phyloP scores from a whole-genome alignment of 306 rosid species.

The Leucaena leucocephala region DNA sequence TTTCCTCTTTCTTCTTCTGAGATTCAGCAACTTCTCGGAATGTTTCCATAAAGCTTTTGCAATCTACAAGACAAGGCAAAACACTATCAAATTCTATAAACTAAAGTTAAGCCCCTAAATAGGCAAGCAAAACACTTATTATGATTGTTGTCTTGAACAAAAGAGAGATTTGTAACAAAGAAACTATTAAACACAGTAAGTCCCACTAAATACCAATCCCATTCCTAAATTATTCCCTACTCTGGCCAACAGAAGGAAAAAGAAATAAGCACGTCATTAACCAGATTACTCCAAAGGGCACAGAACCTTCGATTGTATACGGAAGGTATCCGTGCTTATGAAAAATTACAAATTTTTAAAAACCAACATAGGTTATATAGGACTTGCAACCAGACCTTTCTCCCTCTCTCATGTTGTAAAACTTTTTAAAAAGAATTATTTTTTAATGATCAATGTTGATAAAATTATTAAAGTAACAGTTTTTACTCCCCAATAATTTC shows the following conservation, averaged over 20 bases:
- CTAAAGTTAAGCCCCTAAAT: background rate
- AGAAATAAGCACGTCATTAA: background rate
- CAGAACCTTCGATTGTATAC: background rate
- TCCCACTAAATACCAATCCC: background rate
- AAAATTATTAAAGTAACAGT: background rate
- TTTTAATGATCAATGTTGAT: background rate
- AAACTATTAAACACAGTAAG: background rate
- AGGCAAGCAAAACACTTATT: background rate
- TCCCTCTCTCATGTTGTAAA: background rate
- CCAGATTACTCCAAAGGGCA: background rate
- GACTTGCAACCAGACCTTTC: background rate
- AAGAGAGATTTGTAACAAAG: no score
- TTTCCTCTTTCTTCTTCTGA: slow-evolving; percentile 59
- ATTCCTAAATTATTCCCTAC: background rate
- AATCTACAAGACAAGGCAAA: slow-evolving; percentile 46
- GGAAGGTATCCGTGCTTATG: background rate
- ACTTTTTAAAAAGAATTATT: background rate
- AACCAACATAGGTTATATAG: background rate
- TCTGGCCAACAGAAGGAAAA: background rate
- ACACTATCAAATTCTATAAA: background rate
- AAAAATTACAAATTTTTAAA: background rate
- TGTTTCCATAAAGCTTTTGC: slow-evolving; percentile 76
- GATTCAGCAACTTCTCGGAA: slow-evolving; percentile 85
- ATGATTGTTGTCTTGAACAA: background rate
- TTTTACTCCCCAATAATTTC: background rate